Percentiles rank a stretch among this genome's conserved stretches.
These are phyloP conservation scores for Przewalskia tangutica DNA, from an alignment of 257 asterid genomes.

Conservation along the genomic window DNA sequence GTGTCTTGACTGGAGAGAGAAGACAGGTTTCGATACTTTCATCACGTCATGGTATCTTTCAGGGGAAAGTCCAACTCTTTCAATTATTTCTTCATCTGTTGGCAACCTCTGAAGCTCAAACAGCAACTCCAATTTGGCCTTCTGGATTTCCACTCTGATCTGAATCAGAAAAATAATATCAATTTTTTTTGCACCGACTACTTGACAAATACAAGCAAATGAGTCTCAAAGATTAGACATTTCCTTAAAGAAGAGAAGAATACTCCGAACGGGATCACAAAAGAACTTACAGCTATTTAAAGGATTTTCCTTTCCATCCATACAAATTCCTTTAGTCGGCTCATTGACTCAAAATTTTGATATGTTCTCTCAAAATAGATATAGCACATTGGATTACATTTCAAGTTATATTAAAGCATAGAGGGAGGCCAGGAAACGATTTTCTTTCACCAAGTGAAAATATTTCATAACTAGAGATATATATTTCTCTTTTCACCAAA, in stretches of 20 bases:
- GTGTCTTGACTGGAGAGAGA: constrained; percentile 65
- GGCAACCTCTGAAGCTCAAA: constrained; percentile 67
- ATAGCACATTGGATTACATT: not conserved
- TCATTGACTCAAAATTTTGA: not conserved
- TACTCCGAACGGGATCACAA: not conserved
- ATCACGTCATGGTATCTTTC: constrained; percentile 72
- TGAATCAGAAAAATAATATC: constrained; percentile 17
- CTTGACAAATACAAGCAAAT: not conserved
- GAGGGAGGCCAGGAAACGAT: not conserved
- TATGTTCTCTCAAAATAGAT: not conserved
- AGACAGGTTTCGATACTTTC: constrained; percentile 59
- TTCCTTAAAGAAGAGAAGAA: not conserved
- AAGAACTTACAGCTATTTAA: not conserved
- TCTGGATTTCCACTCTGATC: constrained; percentile 68
- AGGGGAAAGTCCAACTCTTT: constrained; percentile 54
- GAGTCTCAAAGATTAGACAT: not conserved
- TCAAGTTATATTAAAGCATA: not conserved
- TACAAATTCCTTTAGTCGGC: not conserved
- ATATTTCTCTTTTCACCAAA: not conserved
- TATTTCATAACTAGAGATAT: not conserved
- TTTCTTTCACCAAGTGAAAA: not conserved
- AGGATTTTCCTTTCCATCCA: not conserved
- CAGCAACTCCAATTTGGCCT: constrained; percentile 48
- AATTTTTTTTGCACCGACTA: not conserved
- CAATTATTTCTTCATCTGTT: constrained; percentile 49